Base-by-base conservation (phyloP, 1,139 yeast genomes). In the Yamadazyma dendronema region DNA sequence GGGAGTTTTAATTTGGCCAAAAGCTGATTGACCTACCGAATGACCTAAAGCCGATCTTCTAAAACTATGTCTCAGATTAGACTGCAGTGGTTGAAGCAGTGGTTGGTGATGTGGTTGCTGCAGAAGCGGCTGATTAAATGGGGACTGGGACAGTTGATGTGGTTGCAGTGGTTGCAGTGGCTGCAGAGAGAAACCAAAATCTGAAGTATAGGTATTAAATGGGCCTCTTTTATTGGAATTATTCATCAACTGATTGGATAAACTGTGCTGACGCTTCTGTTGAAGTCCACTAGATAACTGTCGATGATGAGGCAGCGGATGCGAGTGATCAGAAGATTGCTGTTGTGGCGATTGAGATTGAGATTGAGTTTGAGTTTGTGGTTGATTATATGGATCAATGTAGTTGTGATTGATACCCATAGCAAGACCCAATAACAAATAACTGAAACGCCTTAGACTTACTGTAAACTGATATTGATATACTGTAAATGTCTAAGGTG, bases 221-320 rank as follows among this genome's bases (percentile, higher is more conserved):
- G 41, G 31, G 30, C 58, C 52, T 34, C 74, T 51, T 42, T 67
- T 68, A 46, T 58, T 62, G 35, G 71, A 54, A 42, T 60, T 61
- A 38, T 58, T 57, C 34, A 56, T 52, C 57, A 62, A 49, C 41
- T 61, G 60, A 36, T 62, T 62, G 13, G 71, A 60, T 49, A 64
- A 53, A 50, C 72, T 66, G 42, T 57, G 65, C 43, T 68, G 74
- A 41, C 74, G 63, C 47, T 67, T 68, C 43, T 66, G 72, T 39
- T 61, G 66, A 24, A 19, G 6, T 7, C 22, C 22, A 28, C 44
- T 41, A 22, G 46, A 34, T 12, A 30, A 38, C 15, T 16, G 33
- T 15, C 10, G 26, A 24, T 17, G 11, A 9, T 17, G n/a, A 16
- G 19, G 21, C 4, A 13, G 23, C 11, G n/a, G 26, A 9, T 28